Evolutionary conservation across 179 eudicot genomes (phyloP).

Genomic region (Silene noctiflora): DNA sequence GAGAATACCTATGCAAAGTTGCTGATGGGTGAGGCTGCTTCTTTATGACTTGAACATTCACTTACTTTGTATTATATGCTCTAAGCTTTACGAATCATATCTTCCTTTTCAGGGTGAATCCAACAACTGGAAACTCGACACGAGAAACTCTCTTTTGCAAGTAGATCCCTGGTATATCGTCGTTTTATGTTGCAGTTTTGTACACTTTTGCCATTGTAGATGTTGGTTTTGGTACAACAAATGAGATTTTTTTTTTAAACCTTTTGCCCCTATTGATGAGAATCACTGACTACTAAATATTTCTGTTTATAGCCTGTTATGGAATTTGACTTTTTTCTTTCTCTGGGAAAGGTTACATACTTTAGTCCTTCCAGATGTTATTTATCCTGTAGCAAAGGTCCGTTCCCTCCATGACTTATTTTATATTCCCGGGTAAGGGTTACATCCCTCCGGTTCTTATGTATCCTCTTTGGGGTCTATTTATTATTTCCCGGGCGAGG

Average conservation of each 20-base stretch:
- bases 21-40: constrained; percentile 72
- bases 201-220: constrained; percentile 2
- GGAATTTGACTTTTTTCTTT: neutral
- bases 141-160: constrained; percentile 75
- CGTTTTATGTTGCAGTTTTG: constrained; percentile 2
- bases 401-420: too few species aligned
- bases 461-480: too few species aligned
- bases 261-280: neutral
- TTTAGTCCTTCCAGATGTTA: too few species aligned
- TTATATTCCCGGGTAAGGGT: too few species aligned
- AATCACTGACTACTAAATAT: neutral
- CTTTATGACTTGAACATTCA: neutral
- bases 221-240: neutral
- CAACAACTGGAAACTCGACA: constrained; percentile 74
- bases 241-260: neutral
- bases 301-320: constrained; percentile 4
- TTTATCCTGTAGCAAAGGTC: too few species aligned
- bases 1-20: constrained; percentile 73
- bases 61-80: neutral
- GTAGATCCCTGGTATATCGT: constrained; percentile 24
- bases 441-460: too few species aligned
- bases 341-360: too few species aligned
- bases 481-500: too few species aligned
- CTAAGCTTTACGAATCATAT: neutral
- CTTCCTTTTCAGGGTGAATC: constrained; percentile 54